Base-by-base conservation (phyloP, 176 grass and related monocot species). In the Eleusine coracana region DNA sequence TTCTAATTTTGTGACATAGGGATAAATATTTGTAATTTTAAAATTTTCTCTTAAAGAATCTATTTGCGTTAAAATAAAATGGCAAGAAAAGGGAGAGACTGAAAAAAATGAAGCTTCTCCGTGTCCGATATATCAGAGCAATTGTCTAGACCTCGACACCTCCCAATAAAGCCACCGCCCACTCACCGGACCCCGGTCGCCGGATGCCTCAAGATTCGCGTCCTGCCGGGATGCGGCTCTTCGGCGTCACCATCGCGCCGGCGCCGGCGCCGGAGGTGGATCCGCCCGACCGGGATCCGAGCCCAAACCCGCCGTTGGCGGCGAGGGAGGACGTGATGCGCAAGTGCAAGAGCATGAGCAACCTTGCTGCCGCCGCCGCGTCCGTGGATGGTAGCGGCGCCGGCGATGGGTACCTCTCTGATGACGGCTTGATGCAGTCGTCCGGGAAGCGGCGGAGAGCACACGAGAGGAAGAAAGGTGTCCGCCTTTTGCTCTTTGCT, bases 391-490 rank as follows among this genome's bases (percentile, higher is more conserved):
- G n/a, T 13, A 83, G 31, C 48, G 86, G 42, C 38, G 48, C 37
- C 5, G 90, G 79, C 3, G 83, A 89, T 16, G 83, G 90, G 27
- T 92, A 92, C 49, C 83, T 86, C 21, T 92, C 90, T 39, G 90
- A 92, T 34, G 90, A 86, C 13, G 86, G 90, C 16, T 62, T 89
- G 70, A 71, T 86, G 54, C 86, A 58, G 63, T 89, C 83, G 10
- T 67, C 79, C 9, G 70, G 84, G 54, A 86, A 86, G 80, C 70
- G 83, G 56, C 82, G 77, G 79, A 72, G 86, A 54, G 75, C 74
- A 80, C 90, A 86, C 70, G 90, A 86, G 48, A 83, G 90, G 80
- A 92, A 92, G 83, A 92, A 88, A 92, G 86, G 90, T 92, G 74
- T 36, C 2, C 62, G 46, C 48, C 74, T 85, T 86, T 74, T 79